phyloP scores from a whole-genome alignment of 2,329 filamentous ascomycete genomes.

The Xylariaceae sp. region DNA sequence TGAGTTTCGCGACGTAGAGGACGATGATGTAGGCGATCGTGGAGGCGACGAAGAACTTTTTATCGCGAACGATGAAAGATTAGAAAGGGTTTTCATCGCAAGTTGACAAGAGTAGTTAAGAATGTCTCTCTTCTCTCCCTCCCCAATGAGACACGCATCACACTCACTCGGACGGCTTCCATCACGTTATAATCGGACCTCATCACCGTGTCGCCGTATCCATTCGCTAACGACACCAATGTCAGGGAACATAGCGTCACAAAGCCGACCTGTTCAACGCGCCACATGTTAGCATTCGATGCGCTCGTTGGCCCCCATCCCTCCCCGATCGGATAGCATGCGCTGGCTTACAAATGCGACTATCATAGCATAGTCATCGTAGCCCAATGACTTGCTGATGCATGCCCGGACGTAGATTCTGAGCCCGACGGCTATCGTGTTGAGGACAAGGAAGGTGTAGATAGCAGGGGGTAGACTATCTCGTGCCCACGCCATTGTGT shows the following conservation, averaged over 20 bases:
- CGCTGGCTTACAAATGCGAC: constrained; percentile 18
- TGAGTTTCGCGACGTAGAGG: constrained; percentile 20
- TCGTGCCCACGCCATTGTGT: constrained; percentile 21
- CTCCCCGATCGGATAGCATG: background rate
- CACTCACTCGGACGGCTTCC: constrained; percentile 15
- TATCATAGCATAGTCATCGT: constrained; percentile 20
- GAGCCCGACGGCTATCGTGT: constrained; percentile 16
- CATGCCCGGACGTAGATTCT: constrained; percentile 17
- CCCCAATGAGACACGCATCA: background rate
- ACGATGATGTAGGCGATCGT: constrained; percentile 20
- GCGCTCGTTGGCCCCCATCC: background rate
- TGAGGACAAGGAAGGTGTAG: constrained; percentile 19
- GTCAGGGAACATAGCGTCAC: constrained; percentile 17
- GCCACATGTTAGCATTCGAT: constrained; percentile 6
- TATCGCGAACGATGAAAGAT: background rate
- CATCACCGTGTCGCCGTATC: constrained; percentile 12
- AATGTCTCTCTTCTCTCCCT: background rate
- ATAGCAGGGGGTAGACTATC: constrained; percentile 21
- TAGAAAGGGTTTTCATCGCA: background rate
- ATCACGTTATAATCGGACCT: constrained; percentile 8
- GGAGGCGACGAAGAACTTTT: constrained; percentile 21
- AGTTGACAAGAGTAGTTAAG: background rate
- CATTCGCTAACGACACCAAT: constrained; percentile 12
- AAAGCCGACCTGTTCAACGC: constrained; percentile 12
- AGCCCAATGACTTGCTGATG: constrained; percentile 22